phyloP scores from a whole-genome alignment of 2,329 filamentous ascomycete genomes.

The Colletotrichum gloeosporioides region DNA sequence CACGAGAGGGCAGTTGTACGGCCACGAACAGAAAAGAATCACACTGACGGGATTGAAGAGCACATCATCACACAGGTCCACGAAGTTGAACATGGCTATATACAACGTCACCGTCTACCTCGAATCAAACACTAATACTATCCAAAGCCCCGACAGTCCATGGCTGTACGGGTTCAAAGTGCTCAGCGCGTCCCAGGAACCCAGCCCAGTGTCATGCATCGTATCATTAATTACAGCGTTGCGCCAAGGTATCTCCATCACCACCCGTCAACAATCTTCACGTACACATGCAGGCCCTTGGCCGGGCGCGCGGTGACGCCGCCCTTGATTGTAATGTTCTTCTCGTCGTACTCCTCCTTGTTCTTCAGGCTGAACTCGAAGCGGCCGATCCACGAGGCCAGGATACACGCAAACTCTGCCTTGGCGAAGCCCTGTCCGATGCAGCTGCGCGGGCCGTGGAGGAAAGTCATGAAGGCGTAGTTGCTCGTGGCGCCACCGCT shows the following conservation, averaged over 20 bases:
- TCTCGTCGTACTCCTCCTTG: constrained; percentile 68
- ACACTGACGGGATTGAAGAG: no score
- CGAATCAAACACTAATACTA: background rate
- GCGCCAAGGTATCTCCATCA: background rate
- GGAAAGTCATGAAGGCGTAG: constrained; percentile 80
- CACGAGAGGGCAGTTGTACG: no score
- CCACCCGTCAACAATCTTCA: constrained; percentile 57
- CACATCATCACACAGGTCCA: no score
- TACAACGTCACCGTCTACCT: no score
- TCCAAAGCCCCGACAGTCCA: background rate
- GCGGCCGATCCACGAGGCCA: constrained; percentile 77
- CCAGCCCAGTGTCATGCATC: background rate
- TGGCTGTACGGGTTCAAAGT: background rate
- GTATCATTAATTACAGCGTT: background rate
- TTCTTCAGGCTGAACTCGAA: constrained; percentile 69
- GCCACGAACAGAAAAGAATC: no score
- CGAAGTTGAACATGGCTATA: no score
- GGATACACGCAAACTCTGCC: constrained; percentile 82
- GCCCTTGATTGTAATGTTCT: constrained; percentile 69
- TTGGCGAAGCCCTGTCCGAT: constrained; percentile 84
- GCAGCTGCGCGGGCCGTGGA: constrained; percentile 86
- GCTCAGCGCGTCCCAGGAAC: background rate
- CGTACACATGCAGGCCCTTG: constrained; percentile 72
- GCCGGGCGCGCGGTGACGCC: constrained; percentile 76
- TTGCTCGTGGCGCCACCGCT: constrained; percentile 78